Base-by-base conservation (phyloP, 1,139 yeast genomes). In the Yamadazyma pseudoaaseri region DNA sequence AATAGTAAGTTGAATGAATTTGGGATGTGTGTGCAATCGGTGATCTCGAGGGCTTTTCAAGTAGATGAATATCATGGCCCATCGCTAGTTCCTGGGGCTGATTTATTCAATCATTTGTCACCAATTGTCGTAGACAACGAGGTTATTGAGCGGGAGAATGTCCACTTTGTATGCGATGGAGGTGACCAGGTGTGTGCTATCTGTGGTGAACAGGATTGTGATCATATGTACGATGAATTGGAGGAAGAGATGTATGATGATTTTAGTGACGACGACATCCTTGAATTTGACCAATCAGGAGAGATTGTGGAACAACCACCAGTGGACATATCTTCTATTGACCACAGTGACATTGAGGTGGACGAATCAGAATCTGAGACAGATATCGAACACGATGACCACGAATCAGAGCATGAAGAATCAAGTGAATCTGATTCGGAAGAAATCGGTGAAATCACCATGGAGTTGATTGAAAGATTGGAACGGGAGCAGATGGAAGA, bases 41-140 rank as follows among this genome's bases (percentile, higher is more conserved):
- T 86, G 10, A 77, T 89, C 0, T 79, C 95, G 1, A 69, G 96
- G 39, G 89, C 90, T 1, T 87, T 89, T 53, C 81, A 80, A 35
- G 79, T 90, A 13, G 97, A 90, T 54, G 71, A 69, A 30, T 87
- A 61, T 53, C 86, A 82, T 47, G 85, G 81, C 17, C 70, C 83
- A 26, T 86, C 85, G 0, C 62, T 90, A 39, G 96, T 89, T 20
- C 96, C 97, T 0, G 90, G 90, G 11, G 97, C 96, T 0, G 96
- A 90, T 56, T 62, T 90, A 31, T 89, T 89, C 61, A 89, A 89
- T 47, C 96, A 87, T 52, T 62, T 75, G 25, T 71, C 73, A 7
- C 70, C 65, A 2, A 31, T 37, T 42, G 7, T 47, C 2, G 48
- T 27, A n/a, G 56, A 45, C 7, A n/a, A 22, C 6, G 45, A 43